Evolutionary conservation across 352 stramenopile genomes (phyloP), one percentile per base, ranked within the genome.

Genomic region (Globisporangium echinulatum): DNA sequence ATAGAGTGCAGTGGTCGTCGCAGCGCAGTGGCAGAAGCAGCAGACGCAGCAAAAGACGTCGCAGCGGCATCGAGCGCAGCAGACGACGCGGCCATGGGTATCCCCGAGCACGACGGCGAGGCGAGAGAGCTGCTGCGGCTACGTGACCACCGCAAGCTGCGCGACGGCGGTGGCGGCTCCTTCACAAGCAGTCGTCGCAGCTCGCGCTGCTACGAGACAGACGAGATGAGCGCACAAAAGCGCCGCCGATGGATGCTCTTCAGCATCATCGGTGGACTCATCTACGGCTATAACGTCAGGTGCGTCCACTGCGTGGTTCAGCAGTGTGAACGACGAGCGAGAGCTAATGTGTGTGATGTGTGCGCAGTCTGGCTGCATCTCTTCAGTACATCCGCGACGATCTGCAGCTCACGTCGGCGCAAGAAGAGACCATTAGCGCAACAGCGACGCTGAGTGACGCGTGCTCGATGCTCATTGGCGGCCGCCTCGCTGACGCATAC

Each of bases 211-310:
- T 54, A 53, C 59, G 52, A 64, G 9, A 38, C 53, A 2, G 53
- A 65, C 1, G 59, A 53, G 8, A 59, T 65, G 53, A 65, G 53
- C 54, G 59, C 53, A 25, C 42, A 37, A 7, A 59, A 80, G 54
- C 74, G 70, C n/a, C 77, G 65, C 59, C 76, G 71, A 53, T 94
- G 85, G 85, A 74, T 82, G 58, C 58, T 88, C 8, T 94, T 94
- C 56, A 94, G 85, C 59, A 59, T 92, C 64, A 72, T 91, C 44
- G 83, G 83, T 38, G 83, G 85, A 0, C 79, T 95, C 61, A 92
- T 95, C 57, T 95, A 95, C 69, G 85, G 85, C 53, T 92, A 94
- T 74, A 94, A 94, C 67, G 85, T 94, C 60, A 89, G 69, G 61
- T 68, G 58, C 17, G 19, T 49, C 51, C 37, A 7, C 14, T 7